These are phyloP conservation scores for Nakazawaea peltata DNA, from an alignment of 805 yeast genomes.

Conservation along the genomic window DNA sequence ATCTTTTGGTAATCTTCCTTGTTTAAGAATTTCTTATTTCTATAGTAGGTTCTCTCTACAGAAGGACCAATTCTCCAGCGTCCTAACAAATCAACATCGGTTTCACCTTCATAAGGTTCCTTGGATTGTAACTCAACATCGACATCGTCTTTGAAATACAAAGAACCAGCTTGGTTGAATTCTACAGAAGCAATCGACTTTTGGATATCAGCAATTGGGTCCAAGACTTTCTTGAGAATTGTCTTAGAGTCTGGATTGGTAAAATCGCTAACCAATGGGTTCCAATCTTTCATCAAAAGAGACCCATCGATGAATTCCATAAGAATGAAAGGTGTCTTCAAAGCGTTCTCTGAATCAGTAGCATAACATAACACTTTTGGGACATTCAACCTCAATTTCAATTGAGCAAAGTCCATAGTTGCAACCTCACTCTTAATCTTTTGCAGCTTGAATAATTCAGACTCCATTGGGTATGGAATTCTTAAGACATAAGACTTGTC, in stretches of 20 bases:
- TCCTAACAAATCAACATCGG: slow-evolving; percentile 38
- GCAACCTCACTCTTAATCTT: slow-evolving; percentile 88
- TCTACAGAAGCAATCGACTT: slow-evolving; percentile 42
- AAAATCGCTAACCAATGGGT: slow-evolving; percentile 64
- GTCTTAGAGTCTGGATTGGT: slow-evolving; percentile 41
- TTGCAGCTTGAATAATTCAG: slow-evolving; percentile 55
- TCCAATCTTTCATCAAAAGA: slow-evolving; percentile 83
- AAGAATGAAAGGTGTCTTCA: slow-evolving; percentile 69
- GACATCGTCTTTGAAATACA: slow-evolving; percentile 73
- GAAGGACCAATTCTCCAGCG: slow-evolving; percentile 94
- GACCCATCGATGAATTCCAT: slow-evolving; percentile 78
- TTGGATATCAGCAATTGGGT: slow-evolving; percentile 66
- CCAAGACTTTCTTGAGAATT: slow-evolving; percentile 51
- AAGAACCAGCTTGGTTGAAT: slow-evolving; percentile 72
- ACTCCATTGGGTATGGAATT: slow-evolving; percentile 74
- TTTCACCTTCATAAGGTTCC: slow-evolving; percentile 56
- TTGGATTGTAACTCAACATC: slow-evolving; percentile 30
- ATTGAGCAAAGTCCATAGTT: slow-evolving; percentile 71
- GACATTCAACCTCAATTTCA: slow-evolving; percentile 58
- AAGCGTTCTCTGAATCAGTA: slow-evolving; percentile 47
- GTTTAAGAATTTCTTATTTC: slow-evolving; percentile 49
- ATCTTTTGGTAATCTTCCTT: slow-evolving; percentile 37
- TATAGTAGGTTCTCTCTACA: slow-evolving; percentile 71
- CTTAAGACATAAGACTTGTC: slow-evolving; percentile 64
- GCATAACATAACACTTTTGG: slow-evolving; percentile 73